Conservation (phyloP, 306 rosid genomes). For the peach (Prunus persica) region DNA sequence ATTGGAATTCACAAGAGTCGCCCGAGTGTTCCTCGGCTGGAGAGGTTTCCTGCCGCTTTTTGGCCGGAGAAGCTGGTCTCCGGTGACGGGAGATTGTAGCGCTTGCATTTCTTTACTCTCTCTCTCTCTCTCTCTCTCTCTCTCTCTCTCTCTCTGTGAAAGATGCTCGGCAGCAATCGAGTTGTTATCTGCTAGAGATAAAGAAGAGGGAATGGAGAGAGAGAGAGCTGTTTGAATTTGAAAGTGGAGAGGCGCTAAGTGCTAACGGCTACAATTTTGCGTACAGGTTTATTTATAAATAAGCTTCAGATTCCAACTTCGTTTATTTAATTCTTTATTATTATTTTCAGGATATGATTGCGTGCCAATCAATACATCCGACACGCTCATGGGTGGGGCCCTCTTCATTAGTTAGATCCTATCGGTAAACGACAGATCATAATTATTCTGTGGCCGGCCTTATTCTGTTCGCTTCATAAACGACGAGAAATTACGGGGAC, state of each 20-base stretch:
- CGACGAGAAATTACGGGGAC: background rate
- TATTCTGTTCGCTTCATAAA: background rate
- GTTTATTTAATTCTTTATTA: background rate
- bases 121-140: background rate
- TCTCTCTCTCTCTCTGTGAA: background rate
- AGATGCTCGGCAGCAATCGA: background rate
- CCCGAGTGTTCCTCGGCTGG: conserved; percentile 54
- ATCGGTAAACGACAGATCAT: background rate
- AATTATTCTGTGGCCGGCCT: no score
- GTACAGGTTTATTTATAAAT: background rate
- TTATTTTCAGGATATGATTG: background rate
- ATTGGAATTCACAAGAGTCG: conserved; percentile 22
- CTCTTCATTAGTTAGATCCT: no score
- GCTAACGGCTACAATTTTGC: conserved; percentile 74
- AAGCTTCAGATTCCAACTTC: background rate
- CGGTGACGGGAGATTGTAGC: conserved; percentile 33
- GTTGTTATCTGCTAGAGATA: background rate
- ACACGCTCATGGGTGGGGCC: background rate
- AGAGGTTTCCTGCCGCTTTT: conserved; percentile 75
- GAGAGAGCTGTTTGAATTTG: conserved; percentile 57
- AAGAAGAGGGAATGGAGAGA: background rate
- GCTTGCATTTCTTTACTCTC: conserved; percentile 28
- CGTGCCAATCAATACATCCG: background rate
- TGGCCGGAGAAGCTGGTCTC: conserved; percentile 36
- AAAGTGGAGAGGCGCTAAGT: conserved; percentile 75